Evolutionary conservation across 2,329 filamentous ascomycete genomes (phyloP).

Genomic region (Blumeria hordei): DNA sequence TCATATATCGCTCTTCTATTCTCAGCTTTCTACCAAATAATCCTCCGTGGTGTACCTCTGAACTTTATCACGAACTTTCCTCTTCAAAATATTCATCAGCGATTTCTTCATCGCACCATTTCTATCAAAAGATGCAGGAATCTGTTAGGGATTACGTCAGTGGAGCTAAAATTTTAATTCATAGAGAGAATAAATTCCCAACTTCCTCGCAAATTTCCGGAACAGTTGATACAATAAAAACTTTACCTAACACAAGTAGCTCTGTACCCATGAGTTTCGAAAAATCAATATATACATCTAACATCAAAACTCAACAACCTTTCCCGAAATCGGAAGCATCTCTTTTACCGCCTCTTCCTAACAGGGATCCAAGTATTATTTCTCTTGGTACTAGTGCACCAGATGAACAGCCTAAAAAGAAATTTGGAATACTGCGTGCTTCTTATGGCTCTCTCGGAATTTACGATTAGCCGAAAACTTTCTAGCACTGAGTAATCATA

Average conservation of each 20-base stretch:
- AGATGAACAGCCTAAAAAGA: neutral
- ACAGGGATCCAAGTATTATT: neutral
- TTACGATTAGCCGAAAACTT: neutral
- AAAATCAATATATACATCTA: too few species aligned
- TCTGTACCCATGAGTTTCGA: neutral
- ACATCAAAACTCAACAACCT: neutral
- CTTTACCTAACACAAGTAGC: neutral
- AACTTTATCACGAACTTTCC: neutral
- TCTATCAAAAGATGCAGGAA: neutral
- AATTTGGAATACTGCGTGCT: neutral
- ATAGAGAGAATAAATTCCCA: neutral
- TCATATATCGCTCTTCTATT: neutral
- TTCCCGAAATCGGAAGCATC: neutral
- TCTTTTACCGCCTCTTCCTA: neutral
- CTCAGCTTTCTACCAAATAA: neutral
- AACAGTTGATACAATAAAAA: neutral
- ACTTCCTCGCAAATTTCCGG: neutral
- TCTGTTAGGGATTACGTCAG: neutral
- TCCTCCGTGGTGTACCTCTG: neutral
- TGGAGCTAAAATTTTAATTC: neutral
- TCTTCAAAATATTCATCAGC: neutral
- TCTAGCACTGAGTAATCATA: too few species aligned
- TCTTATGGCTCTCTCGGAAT: neutral
- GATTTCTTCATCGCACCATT: neutral
- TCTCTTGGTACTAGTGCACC: neutral